Base-by-base conservation (phyloP, 2,329 filamentous ascomycete genomes). In the Colletotrichum navitas region DNA sequence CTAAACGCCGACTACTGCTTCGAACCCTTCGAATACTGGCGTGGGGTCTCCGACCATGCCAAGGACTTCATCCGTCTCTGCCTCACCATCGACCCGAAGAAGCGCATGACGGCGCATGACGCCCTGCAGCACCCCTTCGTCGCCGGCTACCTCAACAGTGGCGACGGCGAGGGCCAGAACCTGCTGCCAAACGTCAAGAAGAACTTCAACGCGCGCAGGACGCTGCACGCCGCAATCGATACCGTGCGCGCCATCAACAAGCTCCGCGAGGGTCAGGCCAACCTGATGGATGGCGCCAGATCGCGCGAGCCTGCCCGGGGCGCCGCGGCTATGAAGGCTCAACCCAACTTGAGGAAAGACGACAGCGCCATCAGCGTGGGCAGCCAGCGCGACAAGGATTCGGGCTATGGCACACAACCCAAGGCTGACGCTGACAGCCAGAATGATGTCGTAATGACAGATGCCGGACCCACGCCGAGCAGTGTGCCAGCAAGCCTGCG, bases 1-100 rank as follows among this genome's bases (percentile, higher is more conserved):
- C 90, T 98, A 68, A 93, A 94, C 74, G 96, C 96, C 71, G 95
- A 98, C 84, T 99, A 98, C 86, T 93, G 91, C 79, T 99, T 98
- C 82, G 95, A 94, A 5, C 96, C 96, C 1, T 84, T 93, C 73
- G 95, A 98, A 80, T 98, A 98, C 87, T 99, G 96, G 96, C 93
- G 95, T 74, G 94, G 94, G 72, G 95, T 99, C 73, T 97, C 94
- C 32, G 87, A 91, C 63, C 88, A 90, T 60, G 93, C 95, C 52
- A 93, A 97, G 78, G 93, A 97, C 76, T 99, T 99, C 82, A 97
- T 99, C 83, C 91, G 92, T 76, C 89, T 91, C 74, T 99, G 96
- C 80, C 87, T 99, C 66, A 98, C 96, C 49, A 92, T 98, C 79
- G 95, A 98, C 79, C 93, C 95, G 2, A 88, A 88, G 70, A 89